These are phyloP conservation scores for Sporisorium graminicola DNA, from an alignment of 1,284 basidiomycete species.

Conservation along the genomic window DNA sequence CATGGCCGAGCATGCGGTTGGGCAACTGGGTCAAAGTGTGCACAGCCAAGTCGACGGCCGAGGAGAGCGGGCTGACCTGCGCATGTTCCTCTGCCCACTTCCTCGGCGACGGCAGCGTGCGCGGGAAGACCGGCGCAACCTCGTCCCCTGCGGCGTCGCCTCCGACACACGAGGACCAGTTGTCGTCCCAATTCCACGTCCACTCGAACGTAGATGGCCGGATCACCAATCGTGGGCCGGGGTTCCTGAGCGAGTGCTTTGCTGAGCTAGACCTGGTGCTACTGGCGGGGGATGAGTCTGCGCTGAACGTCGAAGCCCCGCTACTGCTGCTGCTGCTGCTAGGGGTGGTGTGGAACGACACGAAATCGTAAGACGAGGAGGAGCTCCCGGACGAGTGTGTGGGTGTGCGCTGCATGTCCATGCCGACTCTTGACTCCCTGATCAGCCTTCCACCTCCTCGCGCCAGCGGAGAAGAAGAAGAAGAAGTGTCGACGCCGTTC, in stretches of 20 bases:
- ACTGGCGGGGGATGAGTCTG: neutral
- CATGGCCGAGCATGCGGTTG: neutral
- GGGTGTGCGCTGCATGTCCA: no score
- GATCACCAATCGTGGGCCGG: neutral
- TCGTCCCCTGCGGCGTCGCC: neutral
- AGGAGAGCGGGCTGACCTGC: neutral
- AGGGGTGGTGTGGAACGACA: neutral
- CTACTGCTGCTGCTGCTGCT: neutral
- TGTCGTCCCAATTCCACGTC: conserved; percentile 25
- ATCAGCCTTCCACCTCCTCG: no score
- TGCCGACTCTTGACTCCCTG: no score
- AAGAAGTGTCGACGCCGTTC: no score
- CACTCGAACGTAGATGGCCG: conserved; percentile 8
- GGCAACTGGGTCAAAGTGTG: neutral
- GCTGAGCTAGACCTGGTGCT: neutral
- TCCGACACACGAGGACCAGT: neutral
- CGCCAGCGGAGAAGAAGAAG: no score
- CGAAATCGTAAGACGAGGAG: neutral
- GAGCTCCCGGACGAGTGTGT: no score
- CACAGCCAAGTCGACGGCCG: neutral
- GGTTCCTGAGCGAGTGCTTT: neutral
- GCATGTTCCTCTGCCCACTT: neutral
- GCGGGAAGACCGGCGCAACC: conserved; percentile 11
- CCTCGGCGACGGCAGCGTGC: neutral
- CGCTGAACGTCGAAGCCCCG: neutral